Conservation (phyloP, 1,284 basidiomycete genomes). For the Marasmius oreades region DNA sequence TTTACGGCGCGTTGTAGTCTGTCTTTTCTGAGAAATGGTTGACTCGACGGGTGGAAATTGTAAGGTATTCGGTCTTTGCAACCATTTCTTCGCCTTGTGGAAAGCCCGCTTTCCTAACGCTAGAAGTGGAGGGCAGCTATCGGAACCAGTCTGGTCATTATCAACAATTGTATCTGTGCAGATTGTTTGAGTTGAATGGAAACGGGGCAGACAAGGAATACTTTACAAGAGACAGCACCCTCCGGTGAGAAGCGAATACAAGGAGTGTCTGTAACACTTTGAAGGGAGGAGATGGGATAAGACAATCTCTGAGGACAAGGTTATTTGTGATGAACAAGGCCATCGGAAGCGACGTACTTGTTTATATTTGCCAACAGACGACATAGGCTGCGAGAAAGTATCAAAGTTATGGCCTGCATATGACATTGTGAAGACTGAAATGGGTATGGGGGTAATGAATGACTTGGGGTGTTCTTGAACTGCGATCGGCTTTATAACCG, state of each 20-base stretch:
- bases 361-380: background rate
- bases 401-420: background rate
- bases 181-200: background rate
- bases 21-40: background rate
- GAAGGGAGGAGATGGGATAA: background rate
- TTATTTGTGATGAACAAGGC: background rate
- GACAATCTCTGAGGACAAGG: background rate
- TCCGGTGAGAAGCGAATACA: background rate
- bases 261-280: background rate
- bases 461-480: background rate
- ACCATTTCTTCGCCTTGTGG: background rate
- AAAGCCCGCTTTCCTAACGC: constrained; percentile 1
- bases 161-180: background rate
- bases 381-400: background rate
- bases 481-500: too few species aligned
- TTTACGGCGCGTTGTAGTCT: background rate
- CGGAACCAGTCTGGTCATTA: background rate
- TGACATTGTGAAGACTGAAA: background rate
- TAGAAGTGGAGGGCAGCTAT: background rate
- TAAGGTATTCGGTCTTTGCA: background rate
- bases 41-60: background rate
- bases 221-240: background rate
- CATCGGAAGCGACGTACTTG: background rate
- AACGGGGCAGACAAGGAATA: background rate
- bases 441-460: background rate